Conservation (phyloP, 352 stramenopile species). For the Globisporangium emineosum region DNA sequence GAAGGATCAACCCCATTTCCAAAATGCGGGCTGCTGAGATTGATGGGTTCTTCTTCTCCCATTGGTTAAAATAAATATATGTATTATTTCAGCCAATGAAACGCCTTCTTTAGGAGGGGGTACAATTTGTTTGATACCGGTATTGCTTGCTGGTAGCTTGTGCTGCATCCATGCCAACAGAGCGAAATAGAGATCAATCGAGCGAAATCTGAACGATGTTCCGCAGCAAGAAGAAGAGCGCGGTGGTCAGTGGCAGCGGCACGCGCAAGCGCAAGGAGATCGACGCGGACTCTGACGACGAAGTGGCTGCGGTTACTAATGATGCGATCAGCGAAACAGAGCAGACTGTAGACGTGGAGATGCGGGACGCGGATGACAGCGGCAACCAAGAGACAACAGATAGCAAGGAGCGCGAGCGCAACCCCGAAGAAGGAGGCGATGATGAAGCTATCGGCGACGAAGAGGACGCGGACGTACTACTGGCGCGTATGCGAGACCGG, state of each 20-base stretch:
- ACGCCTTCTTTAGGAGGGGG: background rate
- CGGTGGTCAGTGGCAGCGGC: background rate
- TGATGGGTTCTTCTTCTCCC: background rate
- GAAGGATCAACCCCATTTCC: background rate
- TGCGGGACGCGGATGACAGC: background rate
- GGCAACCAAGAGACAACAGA: background rate
- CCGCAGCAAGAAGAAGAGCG: constrained; percentile 29
- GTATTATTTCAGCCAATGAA: background rate
- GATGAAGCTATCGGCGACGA: background rate
- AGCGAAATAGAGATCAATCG: background rate
- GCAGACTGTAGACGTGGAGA: background rate
- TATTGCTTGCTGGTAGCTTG: background rate
- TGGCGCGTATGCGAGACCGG: constrained; percentile 9
- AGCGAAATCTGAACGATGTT: constrained; percentile 23
- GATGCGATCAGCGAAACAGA: background rate
- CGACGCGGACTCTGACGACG: constrained; percentile 17
- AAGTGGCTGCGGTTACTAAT: background rate
- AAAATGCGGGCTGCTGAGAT: background rate
- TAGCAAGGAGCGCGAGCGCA: constrained; percentile 2
- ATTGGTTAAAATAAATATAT: background rate
- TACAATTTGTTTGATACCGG: background rate
- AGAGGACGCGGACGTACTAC: constrained; percentile 3
- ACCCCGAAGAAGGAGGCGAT: background rate
- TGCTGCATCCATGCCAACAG: background rate
- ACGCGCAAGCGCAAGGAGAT: constrained; percentile 32